phyloP scores from a whole-genome alignment of 2,329 filamentous ascomycete species.

The Grosmannia penicillata region DNA sequence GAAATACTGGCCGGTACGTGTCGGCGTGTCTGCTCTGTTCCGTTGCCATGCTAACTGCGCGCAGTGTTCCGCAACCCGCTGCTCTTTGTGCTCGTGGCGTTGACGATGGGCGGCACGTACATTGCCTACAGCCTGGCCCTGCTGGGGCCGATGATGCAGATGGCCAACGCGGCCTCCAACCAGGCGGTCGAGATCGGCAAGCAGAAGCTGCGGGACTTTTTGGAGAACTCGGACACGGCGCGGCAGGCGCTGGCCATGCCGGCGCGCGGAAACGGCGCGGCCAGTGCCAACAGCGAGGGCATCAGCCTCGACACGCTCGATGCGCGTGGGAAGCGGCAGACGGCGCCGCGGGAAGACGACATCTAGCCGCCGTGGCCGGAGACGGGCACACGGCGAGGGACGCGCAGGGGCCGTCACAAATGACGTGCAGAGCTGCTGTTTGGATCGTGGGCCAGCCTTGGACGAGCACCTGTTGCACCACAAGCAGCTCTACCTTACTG shows the following conservation, averaged over 20 bases:
- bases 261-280: conserved; percentile 18
- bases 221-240: conserved; percentile 75
- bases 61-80: conserved; percentile 84
- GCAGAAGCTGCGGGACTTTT: conserved; percentile 76
- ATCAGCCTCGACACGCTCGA: conserved; percentile 48
- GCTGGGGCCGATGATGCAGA: conserved; percentile 89
- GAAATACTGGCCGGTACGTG: conserved; percentile 81
- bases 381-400: background rate
- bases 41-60: background rate
- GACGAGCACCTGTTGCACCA: too few relatives aligned
- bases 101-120: conserved; percentile 65
- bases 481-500: too few relatives aligned
- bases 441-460: too few relatives aligned
- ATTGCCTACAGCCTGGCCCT: conserved; percentile 88
- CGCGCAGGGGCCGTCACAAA: too few relatives aligned
- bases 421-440: too few relatives aligned
- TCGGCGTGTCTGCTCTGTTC: background rate
- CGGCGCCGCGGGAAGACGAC: conserved; percentile 34
- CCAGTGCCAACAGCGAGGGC: conserved; percentile 23
- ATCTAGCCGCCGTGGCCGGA: conserved; percentile 21
- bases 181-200: conserved; percentile 89
- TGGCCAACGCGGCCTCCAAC: conserved; percentile 74
- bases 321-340: conserved; percentile 38
- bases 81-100: conserved; percentile 77
- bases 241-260: conserved; percentile 71